These are phyloP conservation scores for Phytophthora melonis DNA, from an alignment of 352 stramenopile genomes.

Conservation along the genomic window DNA sequence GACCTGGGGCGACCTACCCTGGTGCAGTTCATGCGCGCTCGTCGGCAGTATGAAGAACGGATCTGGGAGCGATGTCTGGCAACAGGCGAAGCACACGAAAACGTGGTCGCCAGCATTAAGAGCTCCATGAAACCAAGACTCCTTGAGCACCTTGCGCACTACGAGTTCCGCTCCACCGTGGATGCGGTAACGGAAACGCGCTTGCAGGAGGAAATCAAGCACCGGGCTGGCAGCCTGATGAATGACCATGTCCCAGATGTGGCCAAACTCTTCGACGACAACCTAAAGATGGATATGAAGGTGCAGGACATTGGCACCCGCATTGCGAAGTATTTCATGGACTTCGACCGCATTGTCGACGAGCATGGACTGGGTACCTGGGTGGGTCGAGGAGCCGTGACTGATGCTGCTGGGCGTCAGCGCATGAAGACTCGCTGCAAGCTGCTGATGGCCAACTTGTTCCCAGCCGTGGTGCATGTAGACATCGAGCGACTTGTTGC, in stretches of 20 bases:
- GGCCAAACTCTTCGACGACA: neutral
- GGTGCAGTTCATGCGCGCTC: neutral
- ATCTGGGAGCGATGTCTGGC: neutral
- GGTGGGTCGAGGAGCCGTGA: slow-evolving; percentile 4
- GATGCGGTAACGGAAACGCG: neutral
- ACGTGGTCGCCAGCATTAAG: neutral
- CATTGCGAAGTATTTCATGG: slow-evolving; percentile 7
- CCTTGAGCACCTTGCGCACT: neutral
- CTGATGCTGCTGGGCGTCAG: slow-evolving; percentile 5
- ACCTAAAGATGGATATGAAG: slow-evolving; percentile 3
- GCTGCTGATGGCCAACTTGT: neutral
- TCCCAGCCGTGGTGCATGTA: neutral
- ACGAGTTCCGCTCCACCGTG: neutral
- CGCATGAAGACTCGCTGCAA: slow-evolving; percentile 6
- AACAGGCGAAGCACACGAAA: neutral
- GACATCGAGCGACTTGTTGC: neutral
- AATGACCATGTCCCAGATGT: neutral
- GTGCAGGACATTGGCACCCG: slow-evolving; percentile 1
- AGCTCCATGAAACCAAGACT: neutral
- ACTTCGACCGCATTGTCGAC: slow-evolving; percentile 1
- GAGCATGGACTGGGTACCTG: slow-evolving; percentile 1
- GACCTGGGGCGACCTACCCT: neutral
- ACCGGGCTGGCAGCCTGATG: neutral
- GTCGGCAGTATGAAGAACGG: neutral
- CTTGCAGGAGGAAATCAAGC: neutral